These are phyloP conservation scores for Psilocybe cyanescens DNA, from an alignment of 768 basidiomycete species.

Conservation along the genomic window DNA sequence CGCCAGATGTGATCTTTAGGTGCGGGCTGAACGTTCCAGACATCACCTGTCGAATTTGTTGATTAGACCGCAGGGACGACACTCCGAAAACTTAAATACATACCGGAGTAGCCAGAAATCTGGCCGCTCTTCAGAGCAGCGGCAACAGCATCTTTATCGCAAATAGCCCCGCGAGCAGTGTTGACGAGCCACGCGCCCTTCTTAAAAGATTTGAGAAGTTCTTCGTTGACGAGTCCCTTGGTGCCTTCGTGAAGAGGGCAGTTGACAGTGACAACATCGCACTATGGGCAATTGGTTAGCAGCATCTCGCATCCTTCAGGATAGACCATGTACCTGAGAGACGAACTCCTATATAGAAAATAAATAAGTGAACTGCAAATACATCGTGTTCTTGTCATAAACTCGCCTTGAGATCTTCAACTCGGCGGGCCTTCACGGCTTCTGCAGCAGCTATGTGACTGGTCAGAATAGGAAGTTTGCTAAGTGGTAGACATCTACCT, in stretches of 20 bases:
- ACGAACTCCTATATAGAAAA: slow-evolving; percentile 39
- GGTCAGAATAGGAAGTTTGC: neutral
- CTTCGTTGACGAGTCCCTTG: slow-evolving; percentile 76
- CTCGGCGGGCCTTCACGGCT: slow-evolving; percentile 70
- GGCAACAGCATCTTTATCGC: slow-evolving; percentile 81
- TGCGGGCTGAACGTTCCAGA: slow-evolving; percentile 89
- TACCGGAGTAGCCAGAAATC: slow-evolving; percentile 59
- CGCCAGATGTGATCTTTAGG: slow-evolving; percentile 89
- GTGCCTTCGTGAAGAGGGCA: slow-evolving; percentile 89
- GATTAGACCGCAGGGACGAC: slow-evolving; percentile 28
- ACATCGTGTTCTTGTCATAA: neutral
- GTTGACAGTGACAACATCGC: slow-evolving; percentile 87
- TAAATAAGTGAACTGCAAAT: neutral
- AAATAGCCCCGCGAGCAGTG: slow-evolving; percentile 92
- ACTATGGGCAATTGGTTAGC: slow-evolving; percentile 34
- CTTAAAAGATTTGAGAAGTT: slow-evolving; percentile 88
- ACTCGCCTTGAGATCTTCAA: slow-evolving; percentile 73
- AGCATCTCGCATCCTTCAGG: neutral
- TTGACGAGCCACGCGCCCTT: slow-evolving; percentile 93
- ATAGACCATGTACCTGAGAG: slow-evolving; percentile 32
- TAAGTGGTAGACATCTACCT: slow-evolving; percentile 36
- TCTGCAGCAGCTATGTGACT: slow-evolving; percentile 56
- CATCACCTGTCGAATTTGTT: slow-evolving; percentile 49
- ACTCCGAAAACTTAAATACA: neutral
- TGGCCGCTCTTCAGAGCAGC: slow-evolving; percentile 79